Evolutionary conservation across 352 stramenopile genomes (phyloP), one percentile per base, ranked within the genome.

Genomic region (Phytophthora megakarya): DNA sequence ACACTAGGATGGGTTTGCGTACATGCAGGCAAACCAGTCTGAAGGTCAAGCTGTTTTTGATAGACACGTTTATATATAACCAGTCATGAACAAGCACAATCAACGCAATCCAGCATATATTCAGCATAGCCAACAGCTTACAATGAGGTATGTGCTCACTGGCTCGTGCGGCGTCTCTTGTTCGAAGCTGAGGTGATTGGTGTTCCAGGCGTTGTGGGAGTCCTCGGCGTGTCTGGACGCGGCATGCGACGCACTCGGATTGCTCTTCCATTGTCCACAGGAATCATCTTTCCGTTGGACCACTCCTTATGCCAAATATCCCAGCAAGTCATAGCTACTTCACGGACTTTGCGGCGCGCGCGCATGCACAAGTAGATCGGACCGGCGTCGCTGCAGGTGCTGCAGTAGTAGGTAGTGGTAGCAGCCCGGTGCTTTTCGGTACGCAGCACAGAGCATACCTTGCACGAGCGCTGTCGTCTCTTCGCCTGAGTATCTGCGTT

Each of bases 101-200:
- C 5, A 9, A n/a, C 23, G 11, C 18, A 23, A n/a, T 13, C 5
- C 39, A 19, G 40, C 10, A 47, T 47, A 32, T 47, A 47, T 47
- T 5, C 25, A 61, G 40, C 28, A 45, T 30, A 30, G 3, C 23
- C n/a, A 25, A 25, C 43, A 38, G 43, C 3, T 8, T 44, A 44
- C 43, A 37, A 60, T 50, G 39, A 39, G 26, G 15, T 8, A 25
- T 61, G 7, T 3, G 5, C 3, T n/a, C 51, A 51, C 19, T 37
- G n/a, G 25, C 11, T 58, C 4, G 50, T 48, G 3, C 50, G 37
- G 10, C 18, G 50, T 48, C 9, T 50, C 38, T 61, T 61, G 18
- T 12, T 12, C 7, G 13, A 45, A 45, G 19, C 39, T 13, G n/a
- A 15, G 10, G 25, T 46, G 10, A n/a, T n/a, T n/a, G n/a, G n/a